phyloP scores from a whole-genome alignment of 495 filamentous ascomycete genomes.

The Schizothecium vesticola region DNA sequence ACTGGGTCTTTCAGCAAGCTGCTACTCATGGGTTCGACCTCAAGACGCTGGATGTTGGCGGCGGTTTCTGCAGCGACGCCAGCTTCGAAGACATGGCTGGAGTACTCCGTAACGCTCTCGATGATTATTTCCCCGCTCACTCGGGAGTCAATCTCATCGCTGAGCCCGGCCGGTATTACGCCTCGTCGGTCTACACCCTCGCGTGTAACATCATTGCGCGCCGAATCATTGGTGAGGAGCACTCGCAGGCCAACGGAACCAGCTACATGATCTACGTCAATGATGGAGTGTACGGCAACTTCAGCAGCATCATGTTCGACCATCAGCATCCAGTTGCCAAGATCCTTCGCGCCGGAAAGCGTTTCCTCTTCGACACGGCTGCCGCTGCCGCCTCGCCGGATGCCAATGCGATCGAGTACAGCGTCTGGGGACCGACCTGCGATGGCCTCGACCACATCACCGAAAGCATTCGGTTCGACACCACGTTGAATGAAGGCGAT shows the following conservation, averaged over 20 bases:
- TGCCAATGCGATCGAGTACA: conserved; percentile 58
- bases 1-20: conserved; percentile 85
- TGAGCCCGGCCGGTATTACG: conserved; percentile 94
- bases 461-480: conserved; percentile 64
- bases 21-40: conserved; percentile 68
- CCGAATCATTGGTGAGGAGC: conserved; percentile 60
- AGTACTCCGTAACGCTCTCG: conserved; percentile 72
- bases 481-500: conserved; percentile 79
- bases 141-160: conserved; percentile 75
- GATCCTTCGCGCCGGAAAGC: conserved; percentile 60
- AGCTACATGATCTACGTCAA: conserved; percentile 97
- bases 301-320: conserved; percentile 98
- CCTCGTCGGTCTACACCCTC: conserved; percentile 84
- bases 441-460: conserved; percentile 94
- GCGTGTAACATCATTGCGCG: conserved; percentile 95
- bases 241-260: conserved; percentile 37
- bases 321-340: conserved; percentile 87
- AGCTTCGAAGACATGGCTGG: conserved; percentile 86
- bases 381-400: conserved; percentile 32
- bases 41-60: conserved; percentile 88
- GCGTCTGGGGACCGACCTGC: conserved; percentile 97
- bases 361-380: conserved; percentile 44
- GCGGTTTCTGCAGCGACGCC: conserved; percentile 74
- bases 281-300: conserved; percentile 96
- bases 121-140: conserved; percentile 78